Evolutionary conservation across 306 rosid species (phyloP).

Genomic region (Lathyrus aphaca): DNA sequence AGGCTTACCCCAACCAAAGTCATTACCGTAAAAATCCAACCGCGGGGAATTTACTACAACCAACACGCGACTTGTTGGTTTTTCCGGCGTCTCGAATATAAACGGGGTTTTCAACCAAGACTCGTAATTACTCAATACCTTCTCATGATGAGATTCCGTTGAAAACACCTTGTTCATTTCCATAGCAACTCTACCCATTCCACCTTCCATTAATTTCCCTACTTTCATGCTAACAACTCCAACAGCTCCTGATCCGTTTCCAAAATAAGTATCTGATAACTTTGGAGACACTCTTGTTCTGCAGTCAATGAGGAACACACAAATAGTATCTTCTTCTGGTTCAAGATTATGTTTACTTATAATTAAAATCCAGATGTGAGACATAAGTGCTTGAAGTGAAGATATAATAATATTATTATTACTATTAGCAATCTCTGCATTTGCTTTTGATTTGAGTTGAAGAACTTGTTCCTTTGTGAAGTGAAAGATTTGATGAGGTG

Average conservation of each 20-base stretch:
- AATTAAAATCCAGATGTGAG: not conserved
- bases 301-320: not conserved
- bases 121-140: not conserved
- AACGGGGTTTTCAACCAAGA: not conserved
- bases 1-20: not conserved
- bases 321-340: too few species aligned
- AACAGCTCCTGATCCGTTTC: not conserved
- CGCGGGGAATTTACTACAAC: not conserved
- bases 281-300: not conserved
- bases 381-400: not conserved
- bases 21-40: not conserved
- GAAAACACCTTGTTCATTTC: not conserved
- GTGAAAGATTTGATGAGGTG: slow-evolving; percentile 5
- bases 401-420: not conserved
- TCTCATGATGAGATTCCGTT: not conserved
- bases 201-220: not conserved
- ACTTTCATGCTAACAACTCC: not conserved
- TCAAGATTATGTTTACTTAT: too few species aligned
- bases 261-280: not conserved
- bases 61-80: too few species aligned
- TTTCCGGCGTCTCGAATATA: too few species aligned
- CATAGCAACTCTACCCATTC: not conserved
- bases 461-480: slow-evolving; percentile 30
- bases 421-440: not conserved
- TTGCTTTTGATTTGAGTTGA: slow-evolving; percentile 35